Evolutionary conservation across 148 eudicot species (phyloP).

Genomic region (Nyssa sinensis): DNA sequence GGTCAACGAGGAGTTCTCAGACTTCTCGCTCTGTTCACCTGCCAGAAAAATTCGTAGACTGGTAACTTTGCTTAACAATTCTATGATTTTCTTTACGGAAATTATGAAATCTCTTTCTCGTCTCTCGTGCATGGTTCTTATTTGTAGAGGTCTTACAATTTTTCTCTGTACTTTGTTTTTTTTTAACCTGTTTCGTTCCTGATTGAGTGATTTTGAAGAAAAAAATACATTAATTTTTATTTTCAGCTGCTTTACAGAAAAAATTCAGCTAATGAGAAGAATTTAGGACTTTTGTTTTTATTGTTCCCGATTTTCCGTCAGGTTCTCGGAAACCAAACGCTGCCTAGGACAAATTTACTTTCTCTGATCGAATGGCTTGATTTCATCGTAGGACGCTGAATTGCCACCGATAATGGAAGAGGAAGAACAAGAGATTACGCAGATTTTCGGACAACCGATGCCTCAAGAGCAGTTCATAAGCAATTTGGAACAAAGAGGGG

Average conservation of each 20-base stretch:
- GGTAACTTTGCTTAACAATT: constrained; percentile 37
- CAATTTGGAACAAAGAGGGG: constrained; percentile 13
- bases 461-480: constrained; percentile 6
- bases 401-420: constrained; percentile 69
- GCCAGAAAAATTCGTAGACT: constrained; percentile 82
- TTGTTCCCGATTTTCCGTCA: neutral
- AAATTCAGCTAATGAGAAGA: neutral
- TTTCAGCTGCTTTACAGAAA: neutral
- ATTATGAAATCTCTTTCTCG: neutral
- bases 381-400: constrained; percentile 55
- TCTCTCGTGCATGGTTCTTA: neutral
- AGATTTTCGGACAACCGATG: constrained; percentile 15
- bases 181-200: neutral
- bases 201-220: too few species aligned
- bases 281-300: neutral
- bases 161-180: neutral
- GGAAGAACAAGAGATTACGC: constrained; percentile 37
- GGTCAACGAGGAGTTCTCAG: constrained; percentile 65
- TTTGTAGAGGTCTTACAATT: neutral
- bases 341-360: neutral
- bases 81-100: neutral
- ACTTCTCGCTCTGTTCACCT: constrained; percentile 77
- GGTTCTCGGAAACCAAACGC: neutral
- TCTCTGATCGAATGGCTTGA: neutral
- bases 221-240: too few species aligned